Evolutionary conservation across 495 filamentous ascomycete genomes (phyloP).

Genomic region (Hyaloscypha finlandica): DNA sequence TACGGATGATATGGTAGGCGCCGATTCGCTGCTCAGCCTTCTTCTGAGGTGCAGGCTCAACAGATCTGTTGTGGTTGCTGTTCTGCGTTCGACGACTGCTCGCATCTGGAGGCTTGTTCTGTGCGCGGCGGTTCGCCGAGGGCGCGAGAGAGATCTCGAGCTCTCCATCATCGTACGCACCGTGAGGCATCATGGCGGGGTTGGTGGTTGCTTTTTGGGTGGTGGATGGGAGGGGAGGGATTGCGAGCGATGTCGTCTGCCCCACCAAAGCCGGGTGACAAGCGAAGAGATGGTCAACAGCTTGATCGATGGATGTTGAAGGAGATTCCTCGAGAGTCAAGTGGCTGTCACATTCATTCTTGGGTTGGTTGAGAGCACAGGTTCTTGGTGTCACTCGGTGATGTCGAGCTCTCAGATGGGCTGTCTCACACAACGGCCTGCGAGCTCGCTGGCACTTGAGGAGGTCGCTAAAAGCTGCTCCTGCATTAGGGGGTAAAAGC

Average conservation of each 20-base stretch:
- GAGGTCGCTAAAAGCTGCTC: neutral
- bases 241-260: constrained; percentile 10
- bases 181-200: constrained; percentile 51
- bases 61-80: constrained; percentile 35
- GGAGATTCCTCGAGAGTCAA: neutral
- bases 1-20: constrained; percentile 85
- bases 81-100: constrained; percentile 32
- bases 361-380: neutral
- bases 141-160: constrained; percentile 81
- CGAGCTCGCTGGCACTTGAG: neutral
- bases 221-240: constrained; percentile 4
- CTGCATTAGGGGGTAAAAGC: neutral
- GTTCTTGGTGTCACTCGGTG: constrained; percentile 12
- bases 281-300: neutral
- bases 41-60: constrained; percentile 36
- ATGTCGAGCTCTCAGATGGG: neutral
- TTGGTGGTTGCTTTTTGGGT: constrained; percentile 20
- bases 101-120: constrained; percentile 34
- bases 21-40: constrained; percentile 78
- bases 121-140: constrained; percentile 59
- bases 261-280: constrained; percentile 25
- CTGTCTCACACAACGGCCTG: neutral
- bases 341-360: constrained; percentile 9
- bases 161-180: constrained; percentile 80
- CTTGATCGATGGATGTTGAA: neutral